Percentiles rank a stretch among this genome's conserved stretches.
These are phyloP conservation scores for Cladophialophora carrionii DNA, from an alignment of 2,329 filamentous ascomycete genomes.

Conservation along the genomic window DNA sequence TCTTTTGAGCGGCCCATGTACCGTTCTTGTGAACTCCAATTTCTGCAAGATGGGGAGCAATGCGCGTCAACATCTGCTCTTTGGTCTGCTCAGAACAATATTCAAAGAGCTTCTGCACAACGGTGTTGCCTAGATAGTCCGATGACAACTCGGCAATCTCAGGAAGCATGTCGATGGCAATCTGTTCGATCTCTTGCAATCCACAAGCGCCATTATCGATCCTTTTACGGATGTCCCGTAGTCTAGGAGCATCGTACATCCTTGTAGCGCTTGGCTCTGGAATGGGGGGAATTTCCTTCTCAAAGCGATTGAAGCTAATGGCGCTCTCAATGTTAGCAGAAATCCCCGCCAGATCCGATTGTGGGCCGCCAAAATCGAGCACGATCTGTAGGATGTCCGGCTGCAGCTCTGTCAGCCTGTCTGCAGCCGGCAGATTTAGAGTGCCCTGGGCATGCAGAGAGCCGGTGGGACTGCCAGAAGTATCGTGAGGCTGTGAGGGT, in stretches of 20 bases:
- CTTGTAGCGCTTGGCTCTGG: constrained; percentile 85
- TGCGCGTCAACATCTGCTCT: constrained; percentile 85
- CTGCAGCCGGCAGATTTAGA: constrained; percentile 43
- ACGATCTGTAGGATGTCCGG: constrained; percentile 84
- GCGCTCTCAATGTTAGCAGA: constrained; percentile 73
- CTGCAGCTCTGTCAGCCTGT: constrained; percentile 76
- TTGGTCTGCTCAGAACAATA: constrained; percentile 89
- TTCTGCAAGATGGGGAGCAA: constrained; percentile 89
- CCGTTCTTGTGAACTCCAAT: constrained; percentile 99
- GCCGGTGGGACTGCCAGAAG: constrained; percentile 40
- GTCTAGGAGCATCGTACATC: constrained; percentile 88
- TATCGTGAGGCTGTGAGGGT: constrained; percentile 39
- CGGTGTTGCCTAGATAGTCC: constrained; percentile 96
- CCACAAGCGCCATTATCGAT: constrained; percentile 94
- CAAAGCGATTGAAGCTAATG: constrained; percentile 71
- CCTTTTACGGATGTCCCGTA: constrained; percentile 93
- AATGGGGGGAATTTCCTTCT: constrained; percentile 84
- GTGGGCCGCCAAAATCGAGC: constrained; percentile 79
- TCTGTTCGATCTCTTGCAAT: constrained; percentile 84
- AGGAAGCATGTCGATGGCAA: constrained; percentile 90
- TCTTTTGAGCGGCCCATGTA: constrained; percentile 99
- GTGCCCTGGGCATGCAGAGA: constrained; percentile 32
- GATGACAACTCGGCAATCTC: constrained; percentile 94
- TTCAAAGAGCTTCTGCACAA: constrained; percentile 99
- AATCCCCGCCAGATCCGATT: constrained; percentile 76